phyloP scores from a whole-genome alignment of 2,329 filamentous ascomycete genomes.

The Colletotrichum caudatum region DNA sequence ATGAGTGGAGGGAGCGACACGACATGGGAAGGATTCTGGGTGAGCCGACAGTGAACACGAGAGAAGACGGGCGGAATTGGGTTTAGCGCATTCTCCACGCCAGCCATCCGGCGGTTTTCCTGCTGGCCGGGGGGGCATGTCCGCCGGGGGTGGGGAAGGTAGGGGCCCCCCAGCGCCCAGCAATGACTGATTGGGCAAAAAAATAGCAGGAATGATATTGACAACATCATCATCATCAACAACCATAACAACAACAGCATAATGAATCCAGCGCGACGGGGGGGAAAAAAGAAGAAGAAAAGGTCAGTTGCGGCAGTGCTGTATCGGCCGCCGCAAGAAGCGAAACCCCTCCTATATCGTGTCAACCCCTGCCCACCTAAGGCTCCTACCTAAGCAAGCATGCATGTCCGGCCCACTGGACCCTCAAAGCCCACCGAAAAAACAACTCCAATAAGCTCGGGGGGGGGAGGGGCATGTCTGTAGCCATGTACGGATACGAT shows the following conservation, averaged over 20 bases:
- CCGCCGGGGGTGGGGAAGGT: not conserved
- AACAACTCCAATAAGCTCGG: constrained; percentile 29
- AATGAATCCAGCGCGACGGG: not conserved
- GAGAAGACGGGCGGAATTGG: constrained; percentile 35
- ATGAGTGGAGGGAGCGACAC: not conserved
- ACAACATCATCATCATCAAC: not conserved
- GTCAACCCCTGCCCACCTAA: constrained; percentile 12
- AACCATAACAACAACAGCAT: not conserved
- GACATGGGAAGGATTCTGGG: not conserved
- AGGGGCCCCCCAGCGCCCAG: constrained; percentile 13
- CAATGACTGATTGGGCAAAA: not conserved
- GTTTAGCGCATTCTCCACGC: constrained; percentile 38
- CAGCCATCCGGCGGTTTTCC: constrained; percentile 43
- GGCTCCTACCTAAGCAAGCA: not conserved
- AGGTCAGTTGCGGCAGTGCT: not conserved
- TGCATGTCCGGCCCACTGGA: constrained; percentile 18
- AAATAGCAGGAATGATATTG: not conserved
- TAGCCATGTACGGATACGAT: not conserved
- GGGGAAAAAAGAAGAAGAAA: no score
- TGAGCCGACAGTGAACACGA: constrained; percentile 10
- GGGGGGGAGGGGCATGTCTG: not conserved
- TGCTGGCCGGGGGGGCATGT: constrained; percentile 16
- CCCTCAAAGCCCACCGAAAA: constrained; percentile 35
- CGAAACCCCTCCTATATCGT: not conserved
- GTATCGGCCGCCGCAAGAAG: not conserved